Evolutionary conservation across 192 early-diverging fungal species (phyloP).

Genomic region (Podila epigama): DNA sequence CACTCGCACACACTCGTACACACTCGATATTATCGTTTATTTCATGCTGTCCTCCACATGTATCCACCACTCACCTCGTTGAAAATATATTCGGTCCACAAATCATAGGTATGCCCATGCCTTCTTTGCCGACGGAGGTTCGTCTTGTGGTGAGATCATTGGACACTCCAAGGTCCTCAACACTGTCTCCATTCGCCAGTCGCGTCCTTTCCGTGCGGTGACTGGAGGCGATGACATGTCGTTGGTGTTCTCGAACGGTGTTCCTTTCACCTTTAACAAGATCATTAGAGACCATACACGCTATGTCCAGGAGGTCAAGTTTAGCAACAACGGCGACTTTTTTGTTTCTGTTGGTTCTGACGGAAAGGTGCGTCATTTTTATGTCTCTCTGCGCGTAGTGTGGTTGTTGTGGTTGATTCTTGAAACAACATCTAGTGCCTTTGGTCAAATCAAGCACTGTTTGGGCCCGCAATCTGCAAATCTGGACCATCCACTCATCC

Average conservation of each 20-base stretch:
- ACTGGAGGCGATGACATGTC: constrained; percentile 91
- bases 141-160: constrained; percentile 88
- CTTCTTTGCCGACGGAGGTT: constrained; percentile 88
- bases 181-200: constrained; percentile 86
- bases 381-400: background rate
- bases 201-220: constrained; percentile 90
- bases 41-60: too few relatives aligned
- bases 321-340: constrained; percentile 79
- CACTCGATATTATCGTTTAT: background rate
- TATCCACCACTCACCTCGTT: too few relatives aligned
- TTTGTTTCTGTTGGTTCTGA: constrained; percentile 90
- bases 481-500: background rate
- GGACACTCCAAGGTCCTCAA: constrained; percentile 93
- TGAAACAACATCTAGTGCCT: background rate
- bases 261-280: constrained; percentile 86
- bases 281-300: constrained; percentile 82
- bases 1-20: background rate
- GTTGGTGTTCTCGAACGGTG: constrained; percentile 91
- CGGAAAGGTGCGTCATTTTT: constrained; percentile 72
- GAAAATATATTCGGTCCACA: too few relatives aligned
- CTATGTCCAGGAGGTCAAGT: constrained; percentile 92
- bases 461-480: background rate
- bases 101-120: constrained; percentile 81
- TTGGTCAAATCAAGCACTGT: background rate
- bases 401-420: too few relatives aligned